Conservation (phyloP, 768 basidiomycete species). For the Suillus paluster region DNA sequence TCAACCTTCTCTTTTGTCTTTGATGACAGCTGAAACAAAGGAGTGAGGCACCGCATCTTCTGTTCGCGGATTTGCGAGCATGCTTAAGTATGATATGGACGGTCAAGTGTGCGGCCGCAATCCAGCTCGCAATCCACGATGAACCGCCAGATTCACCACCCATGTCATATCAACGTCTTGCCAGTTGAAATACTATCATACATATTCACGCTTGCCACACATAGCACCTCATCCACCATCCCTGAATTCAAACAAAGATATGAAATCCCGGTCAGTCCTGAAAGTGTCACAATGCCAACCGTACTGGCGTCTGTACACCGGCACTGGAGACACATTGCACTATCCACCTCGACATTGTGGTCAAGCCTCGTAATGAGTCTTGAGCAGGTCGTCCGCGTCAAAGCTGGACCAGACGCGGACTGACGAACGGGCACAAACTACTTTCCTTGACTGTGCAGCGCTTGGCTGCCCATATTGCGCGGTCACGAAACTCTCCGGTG, state of each 20-base stretch:
- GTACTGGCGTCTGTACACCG: conserved; percentile 51
- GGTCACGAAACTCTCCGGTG: conserved; percentile 53
- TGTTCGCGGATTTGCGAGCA: background rate
- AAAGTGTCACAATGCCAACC: conserved; percentile 50
- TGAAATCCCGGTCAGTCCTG: conserved; percentile 38
- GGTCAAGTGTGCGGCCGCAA: background rate
- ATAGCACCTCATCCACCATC: conserved; percentile 28
- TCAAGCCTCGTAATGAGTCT: conserved; percentile 54
- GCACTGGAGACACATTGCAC: conserved; percentile 57
- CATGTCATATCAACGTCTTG: conserved; percentile 43
- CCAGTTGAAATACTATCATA: conserved; percentile 62
- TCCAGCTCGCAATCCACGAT: conserved; percentile 3
- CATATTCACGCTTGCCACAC: conserved; percentile 55
- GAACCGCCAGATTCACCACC: background rate
- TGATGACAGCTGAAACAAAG: conserved; percentile 10
- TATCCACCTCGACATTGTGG: conserved; percentile 56
- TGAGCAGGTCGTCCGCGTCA: conserved; percentile 17
- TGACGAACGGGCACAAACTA: background rate
- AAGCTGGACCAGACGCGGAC: background rate
- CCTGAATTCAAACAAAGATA: conserved; percentile 17
- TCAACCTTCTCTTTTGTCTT: conserved; percentile 14
- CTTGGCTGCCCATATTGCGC: conserved; percentile 45
- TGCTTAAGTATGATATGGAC: background rate
- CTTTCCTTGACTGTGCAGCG: conserved; percentile 40
- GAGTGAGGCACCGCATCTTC: conserved; percentile 10